These are phyloP conservation scores for Oryza punctata DNA, from an alignment of 176 grass and related monocot species.

Conservation along the genomic window DNA sequence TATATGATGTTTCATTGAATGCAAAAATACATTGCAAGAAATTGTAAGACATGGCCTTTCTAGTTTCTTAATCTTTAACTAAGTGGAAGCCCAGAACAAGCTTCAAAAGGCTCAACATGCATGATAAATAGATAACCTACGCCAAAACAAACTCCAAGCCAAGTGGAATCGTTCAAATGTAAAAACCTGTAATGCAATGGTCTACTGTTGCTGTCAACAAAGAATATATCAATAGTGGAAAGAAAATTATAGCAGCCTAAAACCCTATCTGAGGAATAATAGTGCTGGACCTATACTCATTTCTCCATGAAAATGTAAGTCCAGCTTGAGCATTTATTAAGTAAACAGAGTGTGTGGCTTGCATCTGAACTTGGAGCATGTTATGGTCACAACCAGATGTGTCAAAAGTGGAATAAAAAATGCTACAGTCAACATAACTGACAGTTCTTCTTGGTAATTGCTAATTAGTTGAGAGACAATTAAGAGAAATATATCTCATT, in stretches of 20 bases:
- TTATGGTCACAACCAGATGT: background rate
- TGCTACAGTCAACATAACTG: conserved; percentile 1
- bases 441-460: conserved; percentile 12
- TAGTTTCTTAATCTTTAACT: conserved; percentile 5
- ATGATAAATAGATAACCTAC: conserved; percentile 2
- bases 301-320: background rate
- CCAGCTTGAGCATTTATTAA: background rate
- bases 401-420: background rate
- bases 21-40: background rate
- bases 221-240: background rate
- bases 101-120: conserved; percentile 1
- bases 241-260: background rate
- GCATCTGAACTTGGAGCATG: conserved; percentile 1
- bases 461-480: background rate
- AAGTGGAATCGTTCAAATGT: conserved; percentile 22
- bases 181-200: background rate
- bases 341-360: background rate
- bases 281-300: background rate
- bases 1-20: background rate
- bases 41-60: background rate
- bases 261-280: background rate
- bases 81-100: conserved; percentile 3
- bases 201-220: background rate
- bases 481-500: background rate
- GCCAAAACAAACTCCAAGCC: conserved; percentile 31